Conservation (phyloP, 768 basidiomycete genomes). For the Asterophora parasitica region DNA sequence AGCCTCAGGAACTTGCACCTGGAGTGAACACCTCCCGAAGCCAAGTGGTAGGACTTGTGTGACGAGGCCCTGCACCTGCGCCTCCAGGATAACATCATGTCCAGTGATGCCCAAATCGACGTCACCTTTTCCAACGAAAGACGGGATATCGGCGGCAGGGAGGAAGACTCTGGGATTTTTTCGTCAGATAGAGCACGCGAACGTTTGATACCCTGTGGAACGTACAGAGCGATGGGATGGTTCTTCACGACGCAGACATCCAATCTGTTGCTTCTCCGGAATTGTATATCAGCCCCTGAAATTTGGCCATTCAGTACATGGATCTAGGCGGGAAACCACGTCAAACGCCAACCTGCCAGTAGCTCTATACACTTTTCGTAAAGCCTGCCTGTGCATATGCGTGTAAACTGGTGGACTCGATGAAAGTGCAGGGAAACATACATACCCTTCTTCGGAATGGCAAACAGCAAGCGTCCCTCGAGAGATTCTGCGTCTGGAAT, state of each 20-base stretch:
- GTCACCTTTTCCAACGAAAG: constrained; percentile 96
- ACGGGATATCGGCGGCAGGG: constrained; percentile 94
- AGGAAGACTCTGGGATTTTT: constrained; percentile 77
- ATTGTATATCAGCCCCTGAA: constrained; percentile 92
- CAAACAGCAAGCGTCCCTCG: constrained; percentile 84
- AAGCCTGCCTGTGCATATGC: constrained; percentile 39
- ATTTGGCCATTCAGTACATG: constrained; percentile 6
- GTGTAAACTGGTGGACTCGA: not conserved
- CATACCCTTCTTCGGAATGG: constrained; percentile 95
- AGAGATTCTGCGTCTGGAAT: constrained; percentile 68
- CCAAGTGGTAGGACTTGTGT: constrained; percentile 79
- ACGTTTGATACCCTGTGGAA: too few relatives aligned
- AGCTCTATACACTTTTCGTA: constrained; percentile 88
- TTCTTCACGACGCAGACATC: constrained; percentile 95
- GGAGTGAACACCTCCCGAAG: constrained; percentile 88
- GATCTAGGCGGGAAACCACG: not conserved
- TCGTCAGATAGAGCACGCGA: constrained; percentile 1
- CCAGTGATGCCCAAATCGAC: constrained; percentile 97
- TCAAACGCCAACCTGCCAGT: constrained; percentile 58
- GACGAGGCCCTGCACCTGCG: constrained; percentile 73
- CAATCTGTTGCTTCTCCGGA: constrained; percentile 78
- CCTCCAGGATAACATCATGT: constrained; percentile 94
- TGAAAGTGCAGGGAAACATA: not conserved
- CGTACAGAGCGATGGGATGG: constrained; percentile 89
- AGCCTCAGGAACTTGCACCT: constrained; percentile 86